These are phyloP conservation scores for Leccinum pachyderme DNA, from an alignment of 1,284 basidiomycete genomes.

Conservation along the genomic window DNA sequence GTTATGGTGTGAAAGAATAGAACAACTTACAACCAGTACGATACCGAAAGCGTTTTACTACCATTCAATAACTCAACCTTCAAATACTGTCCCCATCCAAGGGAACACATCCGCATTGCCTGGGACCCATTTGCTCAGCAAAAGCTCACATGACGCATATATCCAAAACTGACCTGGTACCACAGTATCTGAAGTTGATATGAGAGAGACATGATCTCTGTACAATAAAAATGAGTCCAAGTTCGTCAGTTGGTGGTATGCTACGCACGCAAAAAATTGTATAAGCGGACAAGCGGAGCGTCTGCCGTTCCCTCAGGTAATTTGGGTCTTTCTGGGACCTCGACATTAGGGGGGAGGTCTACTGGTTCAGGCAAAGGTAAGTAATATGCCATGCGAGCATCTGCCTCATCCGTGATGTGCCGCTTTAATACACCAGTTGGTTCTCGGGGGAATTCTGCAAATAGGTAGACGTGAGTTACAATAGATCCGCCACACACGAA, in stretches of 20 bases:
- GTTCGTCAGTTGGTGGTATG: background rate
- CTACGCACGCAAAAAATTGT: slow-evolving; percentile 75
- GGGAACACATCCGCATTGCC: slow-evolving; percentile 69
- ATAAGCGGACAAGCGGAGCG: slow-evolving; percentile 74
- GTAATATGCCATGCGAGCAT: slow-evolving; percentile 62
- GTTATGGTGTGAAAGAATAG: background rate
- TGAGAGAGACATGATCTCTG: slow-evolving; percentile 82
- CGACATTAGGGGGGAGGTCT: slow-evolving; percentile 41
- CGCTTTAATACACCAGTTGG: slow-evolving; percentile 64
- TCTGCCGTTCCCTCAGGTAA: slow-evolving; percentile 63
- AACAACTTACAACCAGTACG: slow-evolving; percentile 72
- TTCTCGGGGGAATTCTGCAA: slow-evolving; percentile 64
- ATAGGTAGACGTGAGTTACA: background rate
- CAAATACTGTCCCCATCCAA: slow-evolving; percentile 76
- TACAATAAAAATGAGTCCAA: slow-evolving; percentile 3
- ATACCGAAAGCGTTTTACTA: slow-evolving; percentile 61
- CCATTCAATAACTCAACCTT: slow-evolving; percentile 61
- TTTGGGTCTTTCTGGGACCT: slow-evolving; percentile 49
- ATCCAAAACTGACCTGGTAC: slow-evolving; percentile 56
- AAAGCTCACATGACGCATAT: background rate
- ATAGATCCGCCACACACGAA: background rate
- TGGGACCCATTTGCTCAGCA: slow-evolving; percentile 26
- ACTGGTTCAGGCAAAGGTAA: slow-evolving; percentile 46
- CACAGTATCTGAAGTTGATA: slow-evolving; percentile 83
- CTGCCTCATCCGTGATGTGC: slow-evolving; percentile 70